Percentiles rank a stretch among this genome's conserved stretches.
phyloP scores from a whole-genome alignment of 768 basidiomycete genomes.

The Calocera viscosa region DNA sequence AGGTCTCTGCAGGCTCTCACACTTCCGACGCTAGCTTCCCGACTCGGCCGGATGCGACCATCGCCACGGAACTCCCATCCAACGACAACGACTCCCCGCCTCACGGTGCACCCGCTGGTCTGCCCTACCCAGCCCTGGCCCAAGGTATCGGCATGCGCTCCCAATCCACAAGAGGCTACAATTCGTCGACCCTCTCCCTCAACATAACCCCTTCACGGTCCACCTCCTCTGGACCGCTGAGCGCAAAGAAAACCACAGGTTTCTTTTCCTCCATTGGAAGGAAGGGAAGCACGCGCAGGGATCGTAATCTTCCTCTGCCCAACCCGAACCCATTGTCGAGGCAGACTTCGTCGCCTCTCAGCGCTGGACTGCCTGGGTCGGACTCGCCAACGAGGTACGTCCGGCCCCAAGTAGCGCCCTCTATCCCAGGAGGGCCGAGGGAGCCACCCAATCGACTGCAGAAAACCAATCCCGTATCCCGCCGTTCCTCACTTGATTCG shows the following conservation, averaged over 20 bases:
- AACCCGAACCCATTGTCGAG: not conserved
- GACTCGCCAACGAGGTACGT: not conserved
- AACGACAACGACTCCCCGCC: conserved; percentile 39
- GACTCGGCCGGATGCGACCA: conserved; percentile 60
- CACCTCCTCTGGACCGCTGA: conserved; percentile 29
- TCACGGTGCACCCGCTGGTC: conserved; percentile 39
- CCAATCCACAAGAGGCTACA: conserved; percentile 17
- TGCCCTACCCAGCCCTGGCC: conserved; percentile 67
- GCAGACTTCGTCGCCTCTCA: not conserved
- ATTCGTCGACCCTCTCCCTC: conserved; percentile 27
- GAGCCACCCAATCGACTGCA: not conserved
- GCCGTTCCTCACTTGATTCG: not conserved
- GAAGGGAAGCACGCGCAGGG: conserved; percentile 44
- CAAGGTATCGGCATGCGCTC: conserved; percentile 24
- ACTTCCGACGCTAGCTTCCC: conserved; percentile 71
- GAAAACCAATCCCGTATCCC: not conserved
- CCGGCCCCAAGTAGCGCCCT: not conserved
- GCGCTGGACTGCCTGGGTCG: not conserved
- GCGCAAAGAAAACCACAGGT: conserved; percentile 36
- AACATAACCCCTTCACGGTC: conserved; percentile 25
- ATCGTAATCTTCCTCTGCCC: conserved; percentile 16
- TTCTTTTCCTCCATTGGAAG: conserved; percentile 68
- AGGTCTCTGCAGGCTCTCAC: conserved; percentile 57
- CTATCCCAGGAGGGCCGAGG: conserved; percentile 10
- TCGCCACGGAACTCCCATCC: conserved; percentile 58